phyloP scores from a whole-genome alignment of 2,329 filamentous ascomycete genomes.

The Aureobasidium sp. region DNA sequence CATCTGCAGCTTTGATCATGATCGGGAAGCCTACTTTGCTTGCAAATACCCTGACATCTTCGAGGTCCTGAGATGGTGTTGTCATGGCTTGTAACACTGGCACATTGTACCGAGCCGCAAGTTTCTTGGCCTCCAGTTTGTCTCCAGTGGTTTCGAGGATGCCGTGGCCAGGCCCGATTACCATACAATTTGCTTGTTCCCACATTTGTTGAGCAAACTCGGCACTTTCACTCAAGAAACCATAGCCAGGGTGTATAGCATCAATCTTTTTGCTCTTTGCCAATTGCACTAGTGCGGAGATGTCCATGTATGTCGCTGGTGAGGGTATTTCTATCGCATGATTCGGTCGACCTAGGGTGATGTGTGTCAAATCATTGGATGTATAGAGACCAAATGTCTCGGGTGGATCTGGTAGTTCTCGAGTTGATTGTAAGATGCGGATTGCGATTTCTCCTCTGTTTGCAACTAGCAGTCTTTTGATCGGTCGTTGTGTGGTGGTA shows the following conservation, averaged over 20 bases:
- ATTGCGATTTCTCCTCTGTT: slow-evolving; percentile 61
- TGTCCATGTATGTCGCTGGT: slow-evolving; percentile 44
- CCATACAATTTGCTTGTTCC: slow-evolving; percentile 40
- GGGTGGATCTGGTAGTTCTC: slow-evolving; percentile 40
- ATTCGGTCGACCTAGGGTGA: not conserved
- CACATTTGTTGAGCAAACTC: slow-evolving; percentile 43
- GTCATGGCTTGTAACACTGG: slow-evolving; percentile 12
- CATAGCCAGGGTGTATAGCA: slow-evolving; percentile 54
- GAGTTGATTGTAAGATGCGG: slow-evolving; percentile 52
- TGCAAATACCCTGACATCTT: slow-evolving; percentile 51
- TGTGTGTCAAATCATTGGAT: not conserved
- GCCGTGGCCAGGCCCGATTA: slow-evolving; percentile 52
- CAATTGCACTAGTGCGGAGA: slow-evolving; percentile 42
- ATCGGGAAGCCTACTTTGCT: slow-evolving; percentile 46
- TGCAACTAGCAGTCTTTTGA: slow-evolving; percentile 47
- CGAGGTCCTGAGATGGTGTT: slow-evolving; percentile 19
- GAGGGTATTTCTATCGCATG: not conserved
- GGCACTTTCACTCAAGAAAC: slow-evolving; percentile 54
- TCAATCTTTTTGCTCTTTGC: slow-evolving; percentile 47
- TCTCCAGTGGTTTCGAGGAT: slow-evolving; percentile 51
- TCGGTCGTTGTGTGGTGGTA: slow-evolving; percentile 19
- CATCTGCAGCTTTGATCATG: slow-evolving; percentile 60
- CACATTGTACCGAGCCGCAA: slow-evolving; percentile 42
- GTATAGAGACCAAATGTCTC: slow-evolving; percentile 26
- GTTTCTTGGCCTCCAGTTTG: slow-evolving; percentile 47